These are phyloP conservation scores for Dentipellis sp. DNA, from an alignment of 768 basidiomycete genomes.

Conservation along the genomic window DNA sequence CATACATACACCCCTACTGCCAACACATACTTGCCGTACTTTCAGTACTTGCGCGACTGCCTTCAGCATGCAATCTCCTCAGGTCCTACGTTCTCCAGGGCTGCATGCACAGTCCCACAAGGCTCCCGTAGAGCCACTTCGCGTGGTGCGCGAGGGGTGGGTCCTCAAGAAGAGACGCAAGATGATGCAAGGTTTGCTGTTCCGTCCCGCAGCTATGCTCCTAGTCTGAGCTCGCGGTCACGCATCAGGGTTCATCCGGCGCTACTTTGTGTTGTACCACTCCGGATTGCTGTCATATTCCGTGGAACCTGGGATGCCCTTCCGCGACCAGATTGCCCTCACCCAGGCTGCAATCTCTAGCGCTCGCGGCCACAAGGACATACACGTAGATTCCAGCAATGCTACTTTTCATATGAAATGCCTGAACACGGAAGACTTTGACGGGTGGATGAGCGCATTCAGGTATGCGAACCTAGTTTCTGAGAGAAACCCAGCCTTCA, in stretches of 20 bases:
- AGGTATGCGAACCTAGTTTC: slow-evolving; percentile 34
- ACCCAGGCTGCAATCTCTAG: slow-evolving; percentile 74
- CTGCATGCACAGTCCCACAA: no score
- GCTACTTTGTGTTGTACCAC: slow-evolving; percentile 65
- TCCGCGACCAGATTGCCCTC: slow-evolving; percentile 57
- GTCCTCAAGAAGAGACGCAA: slow-evolving; percentile 65
- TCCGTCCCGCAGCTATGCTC: not conserved
- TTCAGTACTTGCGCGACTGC: no score
- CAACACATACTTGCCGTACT: no score
- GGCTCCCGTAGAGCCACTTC: no score
- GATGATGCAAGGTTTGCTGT: slow-evolving; percentile 69
- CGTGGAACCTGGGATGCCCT: slow-evolving; percentile 59
- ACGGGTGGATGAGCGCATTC: slow-evolving; percentile 65
- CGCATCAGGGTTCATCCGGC: slow-evolving; percentile 66
- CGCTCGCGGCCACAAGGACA: slow-evolving; percentile 62
- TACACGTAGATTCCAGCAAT: slow-evolving; percentile 68
- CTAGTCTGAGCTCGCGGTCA: not conserved
- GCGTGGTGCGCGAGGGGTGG: not conserved
- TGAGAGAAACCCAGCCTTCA: not conserved
- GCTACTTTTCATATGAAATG: slow-evolving; percentile 82
- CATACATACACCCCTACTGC: no score
- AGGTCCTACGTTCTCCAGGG: no score
- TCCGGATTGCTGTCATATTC: slow-evolving; percentile 70
- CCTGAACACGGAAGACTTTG: slow-evolving; percentile 60
- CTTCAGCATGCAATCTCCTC: no score